Base-by-base conservation (phyloP, 163 green algal genomes). In the Chloromonas sp. region DNA sequence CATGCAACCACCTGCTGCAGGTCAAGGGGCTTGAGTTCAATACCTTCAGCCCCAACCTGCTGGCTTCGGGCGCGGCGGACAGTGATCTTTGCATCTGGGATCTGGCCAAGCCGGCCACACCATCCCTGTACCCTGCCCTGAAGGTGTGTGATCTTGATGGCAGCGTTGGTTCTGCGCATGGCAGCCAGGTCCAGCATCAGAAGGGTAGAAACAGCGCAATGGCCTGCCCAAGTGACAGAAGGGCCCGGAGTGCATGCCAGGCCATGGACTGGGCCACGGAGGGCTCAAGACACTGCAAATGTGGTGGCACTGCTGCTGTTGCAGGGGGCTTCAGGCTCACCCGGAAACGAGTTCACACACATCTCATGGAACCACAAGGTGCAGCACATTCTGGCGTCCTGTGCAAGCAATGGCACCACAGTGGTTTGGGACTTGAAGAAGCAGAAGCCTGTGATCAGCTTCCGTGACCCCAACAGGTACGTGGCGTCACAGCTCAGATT, bases 351-450 rank as follows among this genome's bases (percentile, higher is more conserved):
- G 84, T 96, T 99, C 61, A 95, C 93, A 0, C 92, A 91, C 86
- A 90, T 99, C 11, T 87, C 92, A 0, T 99, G 97, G 97, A 99
- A 99, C 91, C 85, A 84, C 78, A 98, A 98, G 87, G 96, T 98
- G 70, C 93, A 97, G 86, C 95, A 98, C 88, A 99, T 99, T 83
- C 89, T 99, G 83, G 97, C 95, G 3, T 97, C 95, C 60, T 95
- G 92, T 77, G 93, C 85, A 82, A 86, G 84, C 2, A 93, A 90
- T 66, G 97, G 96, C 15, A 93, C 90, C 15, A 95, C 96, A 2
- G 94, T 98, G 57, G 94, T 99, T 36, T 99, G 95, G 95, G 97
- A 99, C 91, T 89, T 99, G 1, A 98, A 98, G 85, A 95, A 96
- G 85, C 94, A 98, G 88, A 94, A 94, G 86, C 95, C 96, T 3